Percentiles rank a stretch among this genome's conserved stretches.
Conservation (phyloP, 2,329 filamentous ascomycete species). For the Fusarium sublunatum region DNA sequence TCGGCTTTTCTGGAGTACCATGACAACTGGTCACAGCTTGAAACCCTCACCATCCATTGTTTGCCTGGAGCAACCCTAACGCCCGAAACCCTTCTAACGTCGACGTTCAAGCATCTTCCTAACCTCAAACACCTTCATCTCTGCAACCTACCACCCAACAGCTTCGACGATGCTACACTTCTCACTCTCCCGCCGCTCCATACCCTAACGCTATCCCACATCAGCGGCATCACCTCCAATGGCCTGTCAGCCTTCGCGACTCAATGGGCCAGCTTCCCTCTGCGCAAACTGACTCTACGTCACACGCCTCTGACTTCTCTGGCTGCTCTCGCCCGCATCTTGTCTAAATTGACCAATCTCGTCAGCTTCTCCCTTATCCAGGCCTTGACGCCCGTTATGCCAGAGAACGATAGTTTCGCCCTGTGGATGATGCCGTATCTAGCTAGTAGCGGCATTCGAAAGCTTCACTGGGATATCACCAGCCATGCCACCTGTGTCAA, state of each 20-base stretch:
- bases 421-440: slow-evolving; percentile 74
- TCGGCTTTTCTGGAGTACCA: slow-evolving; percentile 63
- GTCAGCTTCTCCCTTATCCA: slow-evolving; percentile 66
- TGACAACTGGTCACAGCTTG: slow-evolving; percentile 65
- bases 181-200: slow-evolving; percentile 65
- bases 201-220: slow-evolving; percentile 65
- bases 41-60: slow-evolving; percentile 69
- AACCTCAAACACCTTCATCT: slow-evolving; percentile 69
- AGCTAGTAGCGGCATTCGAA: slow-evolving; percentile 63
- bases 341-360: slow-evolving; percentile 65
- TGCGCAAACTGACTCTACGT: slow-evolving; percentile 65
- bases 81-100: slow-evolving; percentile 63
- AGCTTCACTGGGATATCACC: slow-evolving; percentile 74
- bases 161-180: slow-evolving; percentile 68
- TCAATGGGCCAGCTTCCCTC: slow-evolving; percentile 56
- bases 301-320: slow-evolving; percentile 68
- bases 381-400: slow-evolving; percentile 64
- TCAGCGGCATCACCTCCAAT: slow-evolving; percentile 65
- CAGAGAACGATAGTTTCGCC: slow-evolving; percentile 62
- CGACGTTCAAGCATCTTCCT: slow-evolving; percentile 63
- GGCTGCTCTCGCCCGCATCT: slow-evolving; percentile 67
- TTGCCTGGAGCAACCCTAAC: slow-evolving; percentile 65
- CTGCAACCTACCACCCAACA: slow-evolving; percentile 64
- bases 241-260: slow-evolving; percentile 69
- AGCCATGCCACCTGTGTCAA: slow-evolving; percentile 58